These are phyloP conservation scores for Penicillium sp. DNA, from an alignment of 2,329 filamentous ascomycete genomes.

Conservation along the genomic window DNA sequence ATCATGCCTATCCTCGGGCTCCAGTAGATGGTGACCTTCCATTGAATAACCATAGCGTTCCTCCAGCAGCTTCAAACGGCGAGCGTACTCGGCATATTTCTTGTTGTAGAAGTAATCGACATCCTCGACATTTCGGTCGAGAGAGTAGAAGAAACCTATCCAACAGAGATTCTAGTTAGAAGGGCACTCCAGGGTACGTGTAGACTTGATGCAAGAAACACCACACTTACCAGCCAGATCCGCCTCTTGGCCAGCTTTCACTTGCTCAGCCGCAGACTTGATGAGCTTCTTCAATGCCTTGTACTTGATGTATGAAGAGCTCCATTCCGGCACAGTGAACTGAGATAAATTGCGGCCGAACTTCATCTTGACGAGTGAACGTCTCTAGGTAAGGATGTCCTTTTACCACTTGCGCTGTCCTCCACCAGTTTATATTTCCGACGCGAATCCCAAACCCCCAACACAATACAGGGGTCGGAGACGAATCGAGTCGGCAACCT, in stretches of 20 bases:
- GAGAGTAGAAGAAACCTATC: constrained; percentile 89
- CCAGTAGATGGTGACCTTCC: constrained; percentile 66
- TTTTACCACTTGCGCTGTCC: neutral
- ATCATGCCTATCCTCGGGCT: constrained; percentile 86
- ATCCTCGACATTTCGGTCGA: constrained; percentile 95
- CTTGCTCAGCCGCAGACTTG: constrained; percentile 65
- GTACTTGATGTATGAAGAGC: constrained; percentile 49
- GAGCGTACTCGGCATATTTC: constrained; percentile 78
- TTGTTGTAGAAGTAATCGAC: constrained; percentile 97
- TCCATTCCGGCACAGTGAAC: constrained; percentile 51
- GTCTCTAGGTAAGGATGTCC: neutral
- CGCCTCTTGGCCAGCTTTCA: constrained; percentile 66
- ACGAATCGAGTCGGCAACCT: constrained; percentile 8
- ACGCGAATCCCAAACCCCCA: neutral
- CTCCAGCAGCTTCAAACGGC: constrained; percentile 78
- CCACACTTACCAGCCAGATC: constrained; percentile 79
- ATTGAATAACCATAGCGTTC: constrained; percentile 76
- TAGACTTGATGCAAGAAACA: constrained; percentile 5
- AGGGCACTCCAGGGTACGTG: constrained; percentile 10
- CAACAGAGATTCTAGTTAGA: constrained; percentile 24
- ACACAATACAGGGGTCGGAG: constrained; percentile 2
- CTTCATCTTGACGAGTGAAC: constrained; percentile 40
- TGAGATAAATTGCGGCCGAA: constrained; percentile 48
- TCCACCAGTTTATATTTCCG: neutral
- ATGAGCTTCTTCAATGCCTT: constrained; percentile 81